Evolutionary conservation across 2,329 filamentous ascomycete genomes (phyloP).

Genomic region (Aureobasidium sp.): DNA sequence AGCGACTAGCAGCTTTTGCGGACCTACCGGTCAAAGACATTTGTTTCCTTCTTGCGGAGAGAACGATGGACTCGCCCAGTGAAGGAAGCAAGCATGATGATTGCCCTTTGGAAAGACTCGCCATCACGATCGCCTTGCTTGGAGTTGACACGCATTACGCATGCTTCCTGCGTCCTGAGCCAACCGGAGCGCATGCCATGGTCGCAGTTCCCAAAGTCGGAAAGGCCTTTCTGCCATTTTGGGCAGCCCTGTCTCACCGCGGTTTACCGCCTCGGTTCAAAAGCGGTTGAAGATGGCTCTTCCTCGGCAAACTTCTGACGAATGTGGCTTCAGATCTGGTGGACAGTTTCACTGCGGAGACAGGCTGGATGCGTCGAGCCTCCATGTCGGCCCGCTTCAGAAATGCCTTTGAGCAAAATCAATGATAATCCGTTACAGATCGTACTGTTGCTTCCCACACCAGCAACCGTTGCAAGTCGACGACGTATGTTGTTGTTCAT

Average conservation of each 20-base stretch:
- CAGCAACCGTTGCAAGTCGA: slow-evolving; percentile 5
- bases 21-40: slow-evolving; percentile 4
- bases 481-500: slow-evolving; percentile 1
- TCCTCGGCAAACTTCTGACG: slow-evolving; percentile 11
- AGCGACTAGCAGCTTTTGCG: slow-evolving; percentile 13
- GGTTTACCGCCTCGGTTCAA: slow-evolving; percentile 9
- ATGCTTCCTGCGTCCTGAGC: not conserved
- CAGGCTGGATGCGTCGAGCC: slow-evolving; percentile 11
- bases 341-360: not conserved
- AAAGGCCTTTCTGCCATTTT: not conserved
- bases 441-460: not conserved
- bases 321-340: slow-evolving; percentile 3
- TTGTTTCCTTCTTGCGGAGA: not conserved
- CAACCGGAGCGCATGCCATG: not conserved
- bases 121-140: not conserved
- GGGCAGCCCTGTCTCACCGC: slow-evolving; percentile 4
- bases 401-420: not conserved
- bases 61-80: not conserved
- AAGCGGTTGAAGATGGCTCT: not conserved
- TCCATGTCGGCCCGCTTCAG: not conserved
- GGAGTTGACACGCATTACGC: not conserved
- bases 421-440: not conserved
- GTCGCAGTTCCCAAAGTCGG: not conserved
- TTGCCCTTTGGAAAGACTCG: not conserved
- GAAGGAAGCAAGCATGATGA: not conserved